Conservation (phyloP, 2,329 filamentous ascomycete genomes). For the Penicillium sp. region DNA sequence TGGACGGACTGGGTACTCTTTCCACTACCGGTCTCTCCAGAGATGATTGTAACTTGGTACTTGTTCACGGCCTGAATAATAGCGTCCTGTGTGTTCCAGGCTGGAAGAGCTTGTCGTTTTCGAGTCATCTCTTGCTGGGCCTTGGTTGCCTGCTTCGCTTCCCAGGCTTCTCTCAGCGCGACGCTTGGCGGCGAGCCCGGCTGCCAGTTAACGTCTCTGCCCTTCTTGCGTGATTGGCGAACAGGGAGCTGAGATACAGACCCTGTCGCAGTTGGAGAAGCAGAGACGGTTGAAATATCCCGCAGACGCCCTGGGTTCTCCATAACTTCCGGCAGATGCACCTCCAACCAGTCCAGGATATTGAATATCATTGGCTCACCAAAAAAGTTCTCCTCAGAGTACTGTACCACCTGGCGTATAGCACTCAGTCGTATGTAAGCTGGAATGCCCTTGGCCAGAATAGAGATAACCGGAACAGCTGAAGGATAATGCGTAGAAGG, state of each 20-base stretch:
- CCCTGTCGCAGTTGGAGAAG: too few species aligned
- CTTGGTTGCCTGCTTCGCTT: conserved; percentile 54
- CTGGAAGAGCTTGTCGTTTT: conserved; percentile 68
- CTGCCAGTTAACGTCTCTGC: conserved; percentile 56
- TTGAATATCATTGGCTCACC: conserved; percentile 89
- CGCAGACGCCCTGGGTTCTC: conserved; percentile 72
- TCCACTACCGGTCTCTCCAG: conserved; percentile 90
- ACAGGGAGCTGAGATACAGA: conserved; percentile 19
- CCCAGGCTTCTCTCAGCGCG: conserved; percentile 57
- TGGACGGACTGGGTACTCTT: conserved; percentile 97
- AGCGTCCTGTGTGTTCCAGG: conserved; percentile 71
- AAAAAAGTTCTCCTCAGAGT: conserved; percentile 60
- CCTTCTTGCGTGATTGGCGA: conserved; percentile 34
- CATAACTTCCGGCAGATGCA: conserved; percentile 71
- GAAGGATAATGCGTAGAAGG: conserved; percentile 63
- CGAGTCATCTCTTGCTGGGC: conserved; percentile 66
- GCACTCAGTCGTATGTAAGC: conserved; percentile 90
- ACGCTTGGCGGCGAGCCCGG: conserved; percentile 51
- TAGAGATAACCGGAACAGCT: conserved; percentile 57
- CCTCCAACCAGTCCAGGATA: conserved; percentile 82
- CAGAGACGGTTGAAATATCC: conserved; percentile 72
- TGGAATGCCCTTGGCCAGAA: conserved; percentile 61
- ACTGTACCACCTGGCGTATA: conserved; percentile 63
- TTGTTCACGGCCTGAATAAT: conserved; percentile 67
- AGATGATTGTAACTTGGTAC: conserved; percentile 89